These are phyloP conservation scores for Aspergillus fumigatus DNA, from an alignment of 2,329 filamentous ascomycete species.

Conservation along the genomic window DNA sequence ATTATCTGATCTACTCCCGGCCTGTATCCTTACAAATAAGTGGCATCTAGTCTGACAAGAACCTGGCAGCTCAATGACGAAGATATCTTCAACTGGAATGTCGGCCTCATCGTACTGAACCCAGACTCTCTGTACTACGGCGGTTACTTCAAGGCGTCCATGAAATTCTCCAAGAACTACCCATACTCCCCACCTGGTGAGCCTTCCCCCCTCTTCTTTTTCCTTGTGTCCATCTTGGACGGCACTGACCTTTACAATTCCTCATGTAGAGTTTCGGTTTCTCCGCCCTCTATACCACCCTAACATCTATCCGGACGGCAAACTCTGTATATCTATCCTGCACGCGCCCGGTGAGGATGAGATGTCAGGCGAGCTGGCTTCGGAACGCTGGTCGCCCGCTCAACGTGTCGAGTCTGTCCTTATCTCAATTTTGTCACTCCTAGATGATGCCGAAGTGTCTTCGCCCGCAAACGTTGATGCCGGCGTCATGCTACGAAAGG, in stretches of 20 bases:
- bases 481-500: slow-evolving; percentile 75
- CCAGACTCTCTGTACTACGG: slow-evolving; percentile 87
- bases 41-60: not conserved
- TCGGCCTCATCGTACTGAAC: slow-evolving; percentile 90
- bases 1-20: not conserved
- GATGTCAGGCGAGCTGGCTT: slow-evolving; percentile 84
- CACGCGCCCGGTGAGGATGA: slow-evolving; percentile 88
- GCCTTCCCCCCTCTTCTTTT: slow-evolving; percentile 15
- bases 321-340: slow-evolving; percentile 93
- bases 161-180: slow-evolving; percentile 85
- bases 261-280: slow-evolving; percentile 69
- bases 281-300: slow-evolving; percentile 76
- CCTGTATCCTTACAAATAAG: not conserved
- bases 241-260: not conserved
- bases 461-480: slow-evolving; percentile 95
- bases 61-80: slow-evolving; percentile 63
- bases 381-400: slow-evolving; percentile 89
- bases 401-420: slow-evolving; percentile 94
- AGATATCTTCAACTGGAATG: slow-evolving; percentile 82
- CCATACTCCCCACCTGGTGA: slow-evolving; percentile 74
- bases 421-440: slow-evolving; percentile 82
- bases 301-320: slow-evolving; percentile 87
- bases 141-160: slow-evolving; percentile 85
- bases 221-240: not conserved
- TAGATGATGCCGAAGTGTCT: slow-evolving; percentile 90